phyloP scores from a whole-genome alignment of 139 green algal species.

The Limnomonas spitsbergensis region DNA sequence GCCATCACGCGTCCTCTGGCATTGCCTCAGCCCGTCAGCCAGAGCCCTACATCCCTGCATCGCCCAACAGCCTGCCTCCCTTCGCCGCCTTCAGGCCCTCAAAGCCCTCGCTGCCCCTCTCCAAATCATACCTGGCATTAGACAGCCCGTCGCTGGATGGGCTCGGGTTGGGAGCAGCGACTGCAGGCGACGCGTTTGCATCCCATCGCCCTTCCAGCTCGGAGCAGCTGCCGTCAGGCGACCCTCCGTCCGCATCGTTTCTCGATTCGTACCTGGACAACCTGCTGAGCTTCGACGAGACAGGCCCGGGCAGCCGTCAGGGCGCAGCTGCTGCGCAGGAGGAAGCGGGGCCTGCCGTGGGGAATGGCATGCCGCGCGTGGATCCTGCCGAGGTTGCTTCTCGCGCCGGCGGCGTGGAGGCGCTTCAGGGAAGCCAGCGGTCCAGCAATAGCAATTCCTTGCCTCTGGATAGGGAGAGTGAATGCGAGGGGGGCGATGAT shows the following conservation, averaged over 20 bases:
- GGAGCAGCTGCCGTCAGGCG: no score
- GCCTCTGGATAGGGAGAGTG: no score
- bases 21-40: no score
- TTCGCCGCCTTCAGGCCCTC: neutral
- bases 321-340: neutral
- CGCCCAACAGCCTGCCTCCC: neutral
- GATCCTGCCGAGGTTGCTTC: neutral
- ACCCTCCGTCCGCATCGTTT: conserved; percentile 15
- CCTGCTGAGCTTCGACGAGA: conserved; percentile 16
- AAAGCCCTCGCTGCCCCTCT: neutral
- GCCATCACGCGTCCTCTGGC: no score
- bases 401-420: no score
- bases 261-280: conserved; percentile 48
- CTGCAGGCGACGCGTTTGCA: no score
- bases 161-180: no score
- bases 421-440: neutral
- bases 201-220: no score
- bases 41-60: neutral
- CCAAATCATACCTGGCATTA: no score
- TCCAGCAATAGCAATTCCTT: no score
- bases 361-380: neutral
- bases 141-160: no score
- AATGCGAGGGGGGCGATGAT: no score
- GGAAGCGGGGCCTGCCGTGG: neutral
- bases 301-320: neutral